Evolutionary conservation across 441 rosid species (phyloP).

Genomic region (Bocquillonia castaneifolia): DNA sequence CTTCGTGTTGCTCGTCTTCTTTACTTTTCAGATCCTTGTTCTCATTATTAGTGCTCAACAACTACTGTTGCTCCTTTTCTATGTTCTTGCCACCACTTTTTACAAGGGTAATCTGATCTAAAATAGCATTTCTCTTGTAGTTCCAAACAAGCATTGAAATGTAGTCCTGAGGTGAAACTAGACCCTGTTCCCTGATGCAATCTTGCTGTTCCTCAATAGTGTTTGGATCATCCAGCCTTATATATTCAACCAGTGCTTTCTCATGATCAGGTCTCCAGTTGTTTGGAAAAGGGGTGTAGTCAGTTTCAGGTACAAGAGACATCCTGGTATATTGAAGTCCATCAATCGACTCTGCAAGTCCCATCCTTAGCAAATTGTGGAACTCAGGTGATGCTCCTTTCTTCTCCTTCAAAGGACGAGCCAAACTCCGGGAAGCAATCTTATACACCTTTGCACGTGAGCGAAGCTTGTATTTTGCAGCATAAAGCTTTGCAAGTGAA

Average conservation of each 20-base stretch:
- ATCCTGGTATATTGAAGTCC: slow-evolving; percentile 89
- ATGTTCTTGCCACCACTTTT: slow-evolving; percentile 22
- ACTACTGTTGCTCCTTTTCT: slow-evolving; percentile 38
- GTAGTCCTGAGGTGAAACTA: slow-evolving; percentile 85
- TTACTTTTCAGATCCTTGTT: slow-evolving; percentile 32
- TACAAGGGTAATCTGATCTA: slow-evolving; percentile 57
- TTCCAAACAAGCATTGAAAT: slow-evolving; percentile 94
- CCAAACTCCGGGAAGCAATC: slow-evolving; percentile 56
- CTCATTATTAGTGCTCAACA: slow-evolving; percentile 35
- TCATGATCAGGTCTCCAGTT: slow-evolving; percentile 92
- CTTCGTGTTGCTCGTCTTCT: slow-evolving; percentile 50
- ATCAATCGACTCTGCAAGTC: slow-evolving; percentile 82
- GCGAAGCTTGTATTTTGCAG: slow-evolving; percentile 87
- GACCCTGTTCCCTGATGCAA: slow-evolving; percentile 67
- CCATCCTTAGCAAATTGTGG: slow-evolving; percentile 82
- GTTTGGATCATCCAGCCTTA: slow-evolving; percentile 66
- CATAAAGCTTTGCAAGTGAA: slow-evolving; percentile 90
- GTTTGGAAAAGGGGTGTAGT: slow-evolving; percentile 79
- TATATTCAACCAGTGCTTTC: slow-evolving; percentile 69
- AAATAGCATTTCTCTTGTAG: slow-evolving; percentile 79
- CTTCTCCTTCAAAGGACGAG: slow-evolving; percentile 85
- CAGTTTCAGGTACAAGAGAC: slow-evolving; percentile 91
- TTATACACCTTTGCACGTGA: slow-evolving; percentile 91
- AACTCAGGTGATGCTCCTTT: slow-evolving; percentile 89
- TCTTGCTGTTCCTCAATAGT: slow-evolving; percentile 67